A percentile compares a stretch with the other conserved stretches of the same genome.
Conservation (phyloP, 441 rosid species). For the Populus hybrid region DNA sequence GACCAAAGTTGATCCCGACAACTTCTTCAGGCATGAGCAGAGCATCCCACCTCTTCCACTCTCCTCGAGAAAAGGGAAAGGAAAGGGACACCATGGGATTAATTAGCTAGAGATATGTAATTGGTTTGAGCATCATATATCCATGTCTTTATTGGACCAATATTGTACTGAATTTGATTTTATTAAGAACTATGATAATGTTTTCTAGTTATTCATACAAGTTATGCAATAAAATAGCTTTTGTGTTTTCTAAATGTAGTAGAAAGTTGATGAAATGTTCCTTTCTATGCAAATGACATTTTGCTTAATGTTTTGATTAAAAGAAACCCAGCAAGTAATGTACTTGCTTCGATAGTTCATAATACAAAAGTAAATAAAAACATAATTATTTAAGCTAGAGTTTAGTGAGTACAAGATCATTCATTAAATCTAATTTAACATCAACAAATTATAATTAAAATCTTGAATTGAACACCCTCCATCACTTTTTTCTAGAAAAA, state of each 20-base stretch:
- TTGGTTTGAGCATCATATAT: neutral
- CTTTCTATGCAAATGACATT: neutral
- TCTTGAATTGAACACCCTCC: neutral
- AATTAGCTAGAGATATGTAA: neutral
- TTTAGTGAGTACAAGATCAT: neutral
- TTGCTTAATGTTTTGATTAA: neutral
- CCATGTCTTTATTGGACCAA: neutral
- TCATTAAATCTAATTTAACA: neutral
- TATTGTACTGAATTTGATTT: neutral
- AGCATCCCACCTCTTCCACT: no score
- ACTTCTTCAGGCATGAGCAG: no score
- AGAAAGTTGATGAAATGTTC: neutral
- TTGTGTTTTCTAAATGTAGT: neutral
- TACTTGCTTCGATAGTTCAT: no score
- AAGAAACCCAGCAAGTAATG: neutral
- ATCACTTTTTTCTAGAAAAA: neutral
- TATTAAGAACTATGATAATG: neutral
- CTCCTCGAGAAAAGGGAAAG: constrained; percentile 2
- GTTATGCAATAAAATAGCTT: neutral
- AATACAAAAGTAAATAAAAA: no score
- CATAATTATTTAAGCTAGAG: no score
- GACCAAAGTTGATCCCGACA: no score
- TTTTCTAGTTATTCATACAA: no score
- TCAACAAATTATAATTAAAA: no score
- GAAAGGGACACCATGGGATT: constrained; percentile 2